These are phyloP conservation scores for Solanum hybrid DNA, from an alignment of 305 asterid genomes.

Conservation along the genomic window DNA sequence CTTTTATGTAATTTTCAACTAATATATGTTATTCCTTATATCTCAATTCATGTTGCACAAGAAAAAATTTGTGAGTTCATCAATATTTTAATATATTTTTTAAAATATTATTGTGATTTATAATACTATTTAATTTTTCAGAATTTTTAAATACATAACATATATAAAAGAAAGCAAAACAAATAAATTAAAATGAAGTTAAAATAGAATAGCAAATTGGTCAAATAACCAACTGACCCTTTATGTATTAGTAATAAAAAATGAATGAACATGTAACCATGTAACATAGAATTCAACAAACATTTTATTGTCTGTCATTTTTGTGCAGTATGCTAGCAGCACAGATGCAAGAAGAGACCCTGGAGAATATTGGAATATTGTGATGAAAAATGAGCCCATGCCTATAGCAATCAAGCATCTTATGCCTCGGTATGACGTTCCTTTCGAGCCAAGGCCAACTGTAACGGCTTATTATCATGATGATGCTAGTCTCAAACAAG, in stretches of 20 bases:
- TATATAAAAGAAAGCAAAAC: neutral
- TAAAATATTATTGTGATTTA: no score
- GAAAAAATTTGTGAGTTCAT: no score
- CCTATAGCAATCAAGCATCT: conserved; percentile 8
- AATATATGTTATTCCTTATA: neutral
- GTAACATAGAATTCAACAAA: neutral
- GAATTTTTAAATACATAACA: no score
- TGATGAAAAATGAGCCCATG: conserved; percentile 12
- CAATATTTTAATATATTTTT: neutral
- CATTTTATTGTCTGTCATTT: neutral
- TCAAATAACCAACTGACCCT: neutral
- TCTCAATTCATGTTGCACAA: neutral
- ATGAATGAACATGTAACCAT: no score
- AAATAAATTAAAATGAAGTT: no score
- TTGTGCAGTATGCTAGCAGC: conserved; percentile 11
- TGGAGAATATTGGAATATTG: conserved; percentile 15
- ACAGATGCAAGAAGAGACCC: conserved; percentile 17
- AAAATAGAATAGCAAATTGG: neutral
- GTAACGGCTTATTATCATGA: neutral
- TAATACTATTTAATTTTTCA: neutral
- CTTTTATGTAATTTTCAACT: no score
- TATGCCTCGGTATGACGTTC: neutral
- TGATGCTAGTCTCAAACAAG: neutral
- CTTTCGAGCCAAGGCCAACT: neutral
- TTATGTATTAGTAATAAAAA: neutral